Conservation (phyloP, 768 basidiomycete genomes). For the Paxillus involutus region DNA sequence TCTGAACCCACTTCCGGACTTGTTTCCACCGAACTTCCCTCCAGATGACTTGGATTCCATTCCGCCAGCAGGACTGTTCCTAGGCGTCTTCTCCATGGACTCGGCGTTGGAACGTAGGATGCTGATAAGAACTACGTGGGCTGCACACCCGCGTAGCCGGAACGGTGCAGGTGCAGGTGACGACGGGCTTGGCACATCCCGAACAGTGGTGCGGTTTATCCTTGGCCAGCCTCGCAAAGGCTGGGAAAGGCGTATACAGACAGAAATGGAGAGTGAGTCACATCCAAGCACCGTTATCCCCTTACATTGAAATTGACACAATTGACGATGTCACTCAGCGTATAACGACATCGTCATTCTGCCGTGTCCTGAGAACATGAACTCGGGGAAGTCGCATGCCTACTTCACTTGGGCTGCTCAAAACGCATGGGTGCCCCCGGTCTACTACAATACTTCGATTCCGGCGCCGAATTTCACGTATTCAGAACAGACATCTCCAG, state of each 20-base stretch:
- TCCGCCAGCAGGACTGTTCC: constrained; percentile 80
- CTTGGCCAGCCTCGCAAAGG: constrained; percentile 80
- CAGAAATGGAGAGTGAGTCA: constrained; percentile 88
- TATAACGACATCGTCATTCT: constrained; percentile 87
- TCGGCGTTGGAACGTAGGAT: constrained; percentile 81
- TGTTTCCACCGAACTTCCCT: constrained; percentile 55
- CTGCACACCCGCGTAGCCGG: constrained; percentile 76
- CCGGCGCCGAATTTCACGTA: constrained; percentile 60
- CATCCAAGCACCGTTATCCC: background rate
- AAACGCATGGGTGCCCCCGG: constrained; percentile 87
- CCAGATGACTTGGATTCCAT: constrained; percentile 70
- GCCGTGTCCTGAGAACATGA: constrained; percentile 92
- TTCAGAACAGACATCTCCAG: constrained; percentile 51
- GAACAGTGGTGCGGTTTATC: constrained; percentile 86
- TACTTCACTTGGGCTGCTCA: constrained; percentile 93
- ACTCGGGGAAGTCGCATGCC: constrained; percentile 86
- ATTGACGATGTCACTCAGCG: constrained; percentile 40
- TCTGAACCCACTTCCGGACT: constrained; percentile 31
- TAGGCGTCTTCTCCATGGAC: constrained; percentile 91
- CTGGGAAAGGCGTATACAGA: constrained; percentile 74
- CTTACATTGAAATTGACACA: constrained; percentile 4
- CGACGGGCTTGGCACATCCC: constrained; percentile 70
- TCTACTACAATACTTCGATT: constrained; percentile 50
- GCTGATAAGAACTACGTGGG: constrained; percentile 87
- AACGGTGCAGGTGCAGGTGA: constrained; percentile 71